Conservation (phyloP, 139 green algal species). For the Chlorella sp. region DNA sequence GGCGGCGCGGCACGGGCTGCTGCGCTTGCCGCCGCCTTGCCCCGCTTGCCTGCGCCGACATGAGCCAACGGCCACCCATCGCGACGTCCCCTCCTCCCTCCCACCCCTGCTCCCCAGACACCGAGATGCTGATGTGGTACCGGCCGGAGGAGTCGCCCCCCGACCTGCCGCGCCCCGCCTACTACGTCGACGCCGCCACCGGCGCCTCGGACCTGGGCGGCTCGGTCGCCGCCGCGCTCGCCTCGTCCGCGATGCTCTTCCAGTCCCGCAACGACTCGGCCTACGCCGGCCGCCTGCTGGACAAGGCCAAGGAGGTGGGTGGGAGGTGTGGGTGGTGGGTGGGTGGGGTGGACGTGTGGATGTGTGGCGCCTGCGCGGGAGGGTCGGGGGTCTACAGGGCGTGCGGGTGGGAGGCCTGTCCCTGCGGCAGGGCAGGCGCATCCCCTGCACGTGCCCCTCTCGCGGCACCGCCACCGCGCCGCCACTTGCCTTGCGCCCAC, state of each 20-base stretch:
- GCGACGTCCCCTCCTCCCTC: neutral
- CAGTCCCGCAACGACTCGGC: conserved; percentile 31
- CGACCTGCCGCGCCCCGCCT: conserved; percentile 22
- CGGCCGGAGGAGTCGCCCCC: conserved; percentile 32
- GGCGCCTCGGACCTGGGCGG: conserved; percentile 58
- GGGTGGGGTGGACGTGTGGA: neutral
- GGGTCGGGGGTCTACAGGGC: neutral
- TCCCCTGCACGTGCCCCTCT: no score
- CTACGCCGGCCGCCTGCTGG: conserved; percentile 51
- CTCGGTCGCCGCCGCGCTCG: conserved; percentile 64
- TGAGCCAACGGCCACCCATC: no score
- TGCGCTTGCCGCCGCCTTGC: neutral
- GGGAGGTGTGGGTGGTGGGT: no score
- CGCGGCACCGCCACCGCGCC: no score
- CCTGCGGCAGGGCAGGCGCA: no score
- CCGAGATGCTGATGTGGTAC: conserved; percentile 44
- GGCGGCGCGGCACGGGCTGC: neutral
- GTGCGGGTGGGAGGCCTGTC: no score
- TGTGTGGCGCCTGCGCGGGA: neutral
- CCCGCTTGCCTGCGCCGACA: no score
- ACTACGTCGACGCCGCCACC: conserved; percentile 20
- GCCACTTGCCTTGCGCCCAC: neutral
- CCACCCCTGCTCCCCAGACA: conserved; percentile 9
- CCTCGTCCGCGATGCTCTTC: conserved; percentile 64
- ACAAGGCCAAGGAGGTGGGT: conserved; percentile 40